Evolutionary conservation across 805 yeast species (phyloP).

Genomic region (Barnettozyma vustinii): DNA sequence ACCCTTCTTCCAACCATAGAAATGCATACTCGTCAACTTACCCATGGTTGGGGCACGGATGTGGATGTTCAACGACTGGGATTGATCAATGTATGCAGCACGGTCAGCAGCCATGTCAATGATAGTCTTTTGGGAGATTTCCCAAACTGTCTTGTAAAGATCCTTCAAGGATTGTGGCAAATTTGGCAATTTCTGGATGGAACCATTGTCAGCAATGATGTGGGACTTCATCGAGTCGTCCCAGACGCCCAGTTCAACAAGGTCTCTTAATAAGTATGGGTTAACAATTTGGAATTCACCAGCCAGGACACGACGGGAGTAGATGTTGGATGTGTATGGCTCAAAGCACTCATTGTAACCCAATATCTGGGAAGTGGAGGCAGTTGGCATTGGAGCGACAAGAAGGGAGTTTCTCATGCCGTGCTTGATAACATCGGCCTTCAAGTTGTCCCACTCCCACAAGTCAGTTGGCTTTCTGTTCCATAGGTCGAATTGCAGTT

Average conservation of each 20-base stretch:
- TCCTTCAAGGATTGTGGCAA: slow-evolving; percentile 72
- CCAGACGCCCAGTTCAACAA: slow-evolving; percentile 83
- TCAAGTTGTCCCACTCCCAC: slow-evolving; percentile 83
- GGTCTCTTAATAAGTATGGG: slow-evolving; percentile 76
- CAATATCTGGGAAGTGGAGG: slow-evolving; percentile 91
- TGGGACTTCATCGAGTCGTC: slow-evolving; percentile 69
- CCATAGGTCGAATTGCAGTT: slow-evolving; percentile 87
- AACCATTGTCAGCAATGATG: slow-evolving; percentile 75
- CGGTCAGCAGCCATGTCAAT: slow-evolving; percentile 84
- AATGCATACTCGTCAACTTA: slow-evolving; percentile 96
- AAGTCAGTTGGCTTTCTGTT: slow-evolving; percentile 64
- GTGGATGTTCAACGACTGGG: slow-evolving; percentile 87
- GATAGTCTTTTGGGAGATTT: slow-evolving; percentile 76
- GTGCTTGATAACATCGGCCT: slow-evolving; percentile 47
- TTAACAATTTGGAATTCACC: slow-evolving; percentile 95
- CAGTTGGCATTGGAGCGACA: slow-evolving; percentile 97
- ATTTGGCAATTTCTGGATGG: slow-evolving; percentile 67
- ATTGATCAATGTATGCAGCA: slow-evolving; percentile 82
- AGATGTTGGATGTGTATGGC: slow-evolving; percentile 90
- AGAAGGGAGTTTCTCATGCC: slow-evolving; percentile 86
- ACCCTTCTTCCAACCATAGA: slow-evolving; percentile 98
- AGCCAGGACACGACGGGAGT: slow-evolving; percentile 82
- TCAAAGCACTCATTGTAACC: slow-evolving; percentile 96
- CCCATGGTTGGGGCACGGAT: slow-evolving; percentile 88
- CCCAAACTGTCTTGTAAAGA: slow-evolving; percentile 96